Evolutionary conservation across 2,329 filamentous ascomycete species (phyloP).

Genomic region (Acarospora socialis): DNA sequence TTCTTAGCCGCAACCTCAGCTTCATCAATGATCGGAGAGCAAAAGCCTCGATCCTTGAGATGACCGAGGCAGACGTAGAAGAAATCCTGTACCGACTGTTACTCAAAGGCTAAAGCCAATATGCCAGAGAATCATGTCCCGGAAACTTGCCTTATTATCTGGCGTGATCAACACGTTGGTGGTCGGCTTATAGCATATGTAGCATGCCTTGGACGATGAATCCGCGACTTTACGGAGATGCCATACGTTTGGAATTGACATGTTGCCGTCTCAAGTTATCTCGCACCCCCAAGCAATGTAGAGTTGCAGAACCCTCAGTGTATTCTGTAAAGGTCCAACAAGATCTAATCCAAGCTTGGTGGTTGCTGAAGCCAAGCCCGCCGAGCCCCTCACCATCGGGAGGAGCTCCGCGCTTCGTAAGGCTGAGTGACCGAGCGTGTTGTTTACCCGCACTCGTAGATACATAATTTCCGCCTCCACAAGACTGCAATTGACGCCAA

Average conservation of each 20-base stretch:
- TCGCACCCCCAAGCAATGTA: too few relatives aligned
- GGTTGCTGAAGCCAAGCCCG: too few relatives aligned
- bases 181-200: slow-evolving; percentile 81
- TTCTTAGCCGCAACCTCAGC: slow-evolving; percentile 21
- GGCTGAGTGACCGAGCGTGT: too few relatives aligned
- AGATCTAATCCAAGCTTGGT: too few relatives aligned
- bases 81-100: slow-evolving; percentile 50
- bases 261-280: too few relatives aligned
- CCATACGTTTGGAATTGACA: slow-evolving; percentile 65
- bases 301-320: too few relatives aligned
- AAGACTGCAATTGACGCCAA: too few relatives aligned
- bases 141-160: slow-evolving; percentile 60
- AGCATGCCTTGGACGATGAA: slow-evolving; percentile 67
- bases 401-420: too few relatives aligned
- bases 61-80: slow-evolving; percentile 83
- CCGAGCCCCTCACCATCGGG: too few relatives aligned
- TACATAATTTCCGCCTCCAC: too few relatives aligned
- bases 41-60: slow-evolving; percentile 71
- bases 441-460: too few relatives aligned
- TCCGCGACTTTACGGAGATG: slow-evolving; percentile 78
- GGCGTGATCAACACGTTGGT: slow-evolving; percentile 77
- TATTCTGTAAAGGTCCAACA: too few relatives aligned
- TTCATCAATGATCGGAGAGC: slow-evolving; percentile 38
- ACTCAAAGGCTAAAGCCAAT: background rate
- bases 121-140: slow-evolving; percentile 2